phyloP scores from a whole-genome alignment of 805 yeast species.

The Spathaspora girioi region DNA sequence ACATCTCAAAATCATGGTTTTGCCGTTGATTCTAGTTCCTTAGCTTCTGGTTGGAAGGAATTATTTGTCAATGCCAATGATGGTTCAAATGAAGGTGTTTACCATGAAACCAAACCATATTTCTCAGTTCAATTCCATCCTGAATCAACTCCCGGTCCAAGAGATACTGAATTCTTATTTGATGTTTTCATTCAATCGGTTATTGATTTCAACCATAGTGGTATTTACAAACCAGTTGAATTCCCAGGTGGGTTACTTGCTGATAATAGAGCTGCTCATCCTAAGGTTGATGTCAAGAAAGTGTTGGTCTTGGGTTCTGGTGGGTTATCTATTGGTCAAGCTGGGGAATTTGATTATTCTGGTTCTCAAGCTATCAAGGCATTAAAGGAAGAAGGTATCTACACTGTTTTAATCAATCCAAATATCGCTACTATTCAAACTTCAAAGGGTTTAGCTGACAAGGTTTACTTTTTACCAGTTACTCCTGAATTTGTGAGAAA shows the following conservation, averaged over 20 bases:
- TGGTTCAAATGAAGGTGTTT: constrained; percentile 97
- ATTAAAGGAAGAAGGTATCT: constrained; percentile 94
- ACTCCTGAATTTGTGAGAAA: constrained; percentile 94
- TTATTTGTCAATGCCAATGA: constrained; percentile 94
- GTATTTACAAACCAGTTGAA: constrained; percentile 62
- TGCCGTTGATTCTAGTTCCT: constrained; percentile 84
- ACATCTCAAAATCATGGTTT: constrained; percentile 99
- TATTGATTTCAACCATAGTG: constrained; percentile 55
- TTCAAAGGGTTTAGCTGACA: constrained; percentile 95
- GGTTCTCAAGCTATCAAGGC: constrained; percentile 99
- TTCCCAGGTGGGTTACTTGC: constrained; percentile 87
- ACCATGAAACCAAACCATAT: constrained; percentile 79
- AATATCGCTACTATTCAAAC: constrained; percentile 98
- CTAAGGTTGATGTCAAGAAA: constrained; percentile 81
- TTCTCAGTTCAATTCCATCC: constrained; percentile 99
- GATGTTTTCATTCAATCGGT: constrained; percentile 89
- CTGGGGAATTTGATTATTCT: constrained; percentile 98
- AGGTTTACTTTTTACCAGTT: constrained; percentile 97
- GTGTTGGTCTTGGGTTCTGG: constrained; percentile 95
- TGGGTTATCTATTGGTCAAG: constrained; percentile 98
- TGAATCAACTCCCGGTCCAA: constrained; percentile 98
- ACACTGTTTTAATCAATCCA: constrained; percentile 93
- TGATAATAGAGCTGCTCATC: constrained; percentile 73
- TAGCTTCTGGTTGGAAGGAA: constrained; percentile 84
- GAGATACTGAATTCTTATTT: constrained; percentile 95